Base-by-base conservation (phyloP, 1,139 yeast genomes). In the Candida sanyaensis region DNA sequence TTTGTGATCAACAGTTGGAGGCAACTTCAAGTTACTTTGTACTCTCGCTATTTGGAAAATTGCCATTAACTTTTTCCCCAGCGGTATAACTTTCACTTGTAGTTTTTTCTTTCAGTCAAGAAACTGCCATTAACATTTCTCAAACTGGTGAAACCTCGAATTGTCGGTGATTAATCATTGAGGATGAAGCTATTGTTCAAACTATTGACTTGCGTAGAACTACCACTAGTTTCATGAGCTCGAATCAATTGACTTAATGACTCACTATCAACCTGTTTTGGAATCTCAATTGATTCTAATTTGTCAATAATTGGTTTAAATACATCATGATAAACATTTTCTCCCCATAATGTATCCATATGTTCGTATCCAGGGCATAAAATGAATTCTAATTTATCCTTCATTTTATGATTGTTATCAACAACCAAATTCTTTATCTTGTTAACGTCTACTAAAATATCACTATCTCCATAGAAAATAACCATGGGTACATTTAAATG, bases 401-500 rank as follows among this genome's bases (percentile, higher is more conserved):
- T 50, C 73, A 69, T 66, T 45, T 50, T 54, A 4, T 52, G 58
- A 43, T 67, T 68, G 36, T 60, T 64, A 30, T 59, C 63, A 24
- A 66, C 51, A 12, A 68, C 60, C 31, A 67, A 47, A 23, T 54
- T 49, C 47, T 55, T 54, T 9, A 69, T 78, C 17, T 58, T 55
- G 1, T 69, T 68, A 9, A 65, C 76, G 47, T 73, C 75, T 56
- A 83, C 66, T 55, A 73, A 55, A 55, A 77, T 55, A 62, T 70
- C 70, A 59, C 68, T 43, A 72, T 77, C 65, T 51, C 79, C 70
- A 52, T 70, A 75, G 30, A 72, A 66, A 43, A 75, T 57, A 10
- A 73, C 47, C 68, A 74, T 71, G 0, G 76, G 77, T n/a, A 75
- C 64, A 43, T 73, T 62, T 17, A 76, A 65, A 36, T 76, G 78